phyloP scores from a whole-genome alignment of 805 yeast species.

The Teunomyces pallodes region DNA sequence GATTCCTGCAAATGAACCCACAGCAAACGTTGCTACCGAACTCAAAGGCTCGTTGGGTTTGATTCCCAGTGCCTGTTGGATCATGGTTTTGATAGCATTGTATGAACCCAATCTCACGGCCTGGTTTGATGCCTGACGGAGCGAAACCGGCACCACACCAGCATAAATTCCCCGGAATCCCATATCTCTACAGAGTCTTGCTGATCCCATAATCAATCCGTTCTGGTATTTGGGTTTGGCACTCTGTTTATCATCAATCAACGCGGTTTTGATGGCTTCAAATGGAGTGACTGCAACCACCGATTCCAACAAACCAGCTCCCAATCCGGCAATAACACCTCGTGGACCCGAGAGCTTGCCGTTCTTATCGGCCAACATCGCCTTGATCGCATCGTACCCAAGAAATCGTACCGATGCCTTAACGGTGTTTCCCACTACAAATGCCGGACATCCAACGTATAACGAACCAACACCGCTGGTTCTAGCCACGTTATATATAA shows the following conservation, averaged over 20 bases:
- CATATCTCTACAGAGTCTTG: conserved; percentile 66
- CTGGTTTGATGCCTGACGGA: conserved; percentile 94
- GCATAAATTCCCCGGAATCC: conserved; percentile 84
- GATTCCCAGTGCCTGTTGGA: conserved; percentile 67
- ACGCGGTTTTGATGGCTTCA: conserved; percentile 92
- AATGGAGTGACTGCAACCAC: conserved; percentile 95
- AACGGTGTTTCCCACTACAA: conserved; percentile 92
- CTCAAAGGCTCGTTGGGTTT: conserved; percentile 73
- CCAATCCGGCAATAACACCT: conserved; percentile 95
- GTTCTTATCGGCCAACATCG: conserved; percentile 69
- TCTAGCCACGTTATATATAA: conserved; percentile 71
- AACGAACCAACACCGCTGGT: conserved; percentile 76
- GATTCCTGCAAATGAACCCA: conserved; percentile 88
- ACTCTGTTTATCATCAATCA: conserved; percentile 88
- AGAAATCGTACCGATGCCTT: conserved; percentile 94
- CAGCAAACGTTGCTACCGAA: conserved; percentile 74
- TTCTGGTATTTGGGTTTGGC: conserved; percentile 73
- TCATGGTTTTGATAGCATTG: conserved; percentile 75
- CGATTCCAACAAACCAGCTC: conserved; percentile 92
- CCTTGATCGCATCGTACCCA: conserved; percentile 87
- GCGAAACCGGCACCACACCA: conserved; percentile 87
- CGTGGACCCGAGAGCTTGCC: conserved; percentile 87
- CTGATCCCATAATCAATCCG: conserved; percentile 59
- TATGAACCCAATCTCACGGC: conserved; percentile 94
- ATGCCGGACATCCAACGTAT: conserved; percentile 95